Evolutionary conservation across 805 yeast genomes (phyloP), one percentile per base, ranked within the genome.

Genomic region (Candida morakotiae): DNA sequence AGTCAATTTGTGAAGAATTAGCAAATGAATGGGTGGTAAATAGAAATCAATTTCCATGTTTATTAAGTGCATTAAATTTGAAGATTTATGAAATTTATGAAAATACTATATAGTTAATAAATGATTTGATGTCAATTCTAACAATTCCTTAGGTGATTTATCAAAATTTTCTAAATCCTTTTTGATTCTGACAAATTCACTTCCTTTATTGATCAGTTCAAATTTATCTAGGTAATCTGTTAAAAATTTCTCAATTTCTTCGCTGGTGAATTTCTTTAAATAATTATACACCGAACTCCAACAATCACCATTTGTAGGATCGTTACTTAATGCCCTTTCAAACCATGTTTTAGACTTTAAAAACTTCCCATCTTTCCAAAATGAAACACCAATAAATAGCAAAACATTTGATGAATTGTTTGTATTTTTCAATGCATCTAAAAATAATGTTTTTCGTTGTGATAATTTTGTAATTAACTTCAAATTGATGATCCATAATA

Each of bases 271-370:
- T 42, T 67, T 71, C 15, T 46, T 35, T 30, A 66, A 39, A 43
- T 72, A 76, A 19, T 68, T 64, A 47, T 74, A 76, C 34, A 68
- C 51, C 82, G 87, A 81, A 1, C 78, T 74, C 83, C 94, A 87
- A 2, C 71, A 58, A 57, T 89, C 97, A 3, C 95, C 97, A 51
- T 67, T 74, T 5, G 3, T 18, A n/a, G 59, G 64, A 1, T 64
- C 55, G 39, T 80, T 78, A 2, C 68, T 64, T 9, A 81, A 53
- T 0, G 93, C 84, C 37, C 83, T 67, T 33, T 81, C 82, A 39
- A 87, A 75, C 87, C 96, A 89, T 10, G 79, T 69, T 38, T 67
- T 63, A 0, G 94, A 86, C 45, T 79, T 81, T 1, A 71, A 60
- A 18, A 70, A 57, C 45, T 83, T 83, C 0, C 83, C 81, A 18